Percentiles rank a stretch among this genome's conserved stretches.
phyloP scores from a whole-genome alignment of 2,329 filamentous ascomycete species.

The Epichloe coenophiala region DNA sequence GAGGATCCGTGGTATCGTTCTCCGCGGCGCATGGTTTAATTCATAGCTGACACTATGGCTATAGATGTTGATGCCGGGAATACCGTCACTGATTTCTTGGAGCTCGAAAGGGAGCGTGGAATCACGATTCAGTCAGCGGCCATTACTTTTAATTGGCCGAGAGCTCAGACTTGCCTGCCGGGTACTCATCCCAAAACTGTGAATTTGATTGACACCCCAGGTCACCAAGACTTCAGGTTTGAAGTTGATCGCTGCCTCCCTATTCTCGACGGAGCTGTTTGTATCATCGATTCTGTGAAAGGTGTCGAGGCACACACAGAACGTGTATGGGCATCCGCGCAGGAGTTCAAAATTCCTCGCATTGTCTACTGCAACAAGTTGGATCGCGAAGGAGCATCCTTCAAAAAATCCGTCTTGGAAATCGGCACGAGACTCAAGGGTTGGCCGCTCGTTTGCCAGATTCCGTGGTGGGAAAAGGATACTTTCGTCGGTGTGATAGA shows the following conservation, averaged over 20 bases:
- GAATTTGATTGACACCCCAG: constrained; percentile 91
- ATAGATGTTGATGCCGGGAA: constrained; percentile 88
- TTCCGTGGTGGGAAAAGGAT: constrained; percentile 85
- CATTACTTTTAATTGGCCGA: constrained; percentile 90
- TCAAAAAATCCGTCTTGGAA: constrained; percentile 74
- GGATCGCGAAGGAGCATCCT: constrained; percentile 64
- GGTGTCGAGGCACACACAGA: constrained; percentile 96
- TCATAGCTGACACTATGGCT: neutral
- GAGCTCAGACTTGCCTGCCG: constrained; percentile 28
- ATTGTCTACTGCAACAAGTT: constrained; percentile 69
- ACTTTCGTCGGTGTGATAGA: constrained; percentile 76
- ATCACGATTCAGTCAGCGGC: constrained; percentile 98
- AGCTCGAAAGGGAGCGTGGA: constrained; percentile 78
- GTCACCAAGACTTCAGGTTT: constrained; percentile 94
- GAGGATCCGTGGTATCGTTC: neutral
- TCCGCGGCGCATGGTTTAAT: neutral
- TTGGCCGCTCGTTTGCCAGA: constrained; percentile 86
- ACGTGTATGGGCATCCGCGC: constrained; percentile 86
- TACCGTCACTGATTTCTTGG: constrained; percentile 92
- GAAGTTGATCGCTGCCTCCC: constrained; percentile 85
- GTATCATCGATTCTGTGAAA: constrained; percentile 82
- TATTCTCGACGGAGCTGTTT: constrained; percentile 81
- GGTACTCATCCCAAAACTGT: constrained; percentile 48
- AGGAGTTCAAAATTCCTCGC: constrained; percentile 70
- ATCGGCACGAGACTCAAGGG: constrained; percentile 66